These are phyloP conservation scores for Phlebopus sp. DNA, from an alignment of 1,284 basidiomycete species.

Conservation along the genomic window DNA sequence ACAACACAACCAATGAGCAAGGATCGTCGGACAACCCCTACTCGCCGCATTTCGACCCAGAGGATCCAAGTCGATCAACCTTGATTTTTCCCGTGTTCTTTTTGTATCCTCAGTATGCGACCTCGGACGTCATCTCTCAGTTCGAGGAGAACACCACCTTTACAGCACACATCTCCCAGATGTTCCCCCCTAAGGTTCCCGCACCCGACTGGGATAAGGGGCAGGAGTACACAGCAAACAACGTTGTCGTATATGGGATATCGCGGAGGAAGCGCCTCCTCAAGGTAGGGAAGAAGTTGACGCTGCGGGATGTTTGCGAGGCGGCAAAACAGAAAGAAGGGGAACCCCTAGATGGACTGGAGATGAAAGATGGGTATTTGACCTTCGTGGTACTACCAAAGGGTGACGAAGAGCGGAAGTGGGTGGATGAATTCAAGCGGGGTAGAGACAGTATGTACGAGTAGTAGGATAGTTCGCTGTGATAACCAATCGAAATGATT, in stretches of 20 bases:
- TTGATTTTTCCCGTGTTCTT: constrained; percentile 88
- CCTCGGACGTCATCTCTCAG: constrained; percentile 83
- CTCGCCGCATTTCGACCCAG: constrained; percentile 59
- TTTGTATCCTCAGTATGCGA: constrained; percentile 88
- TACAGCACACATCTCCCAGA: constrained; percentile 70
- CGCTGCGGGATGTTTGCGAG: constrained; percentile 72
- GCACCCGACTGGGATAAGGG: constrained; percentile 76
- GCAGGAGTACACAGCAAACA: constrained; percentile 67
- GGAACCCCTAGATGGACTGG: constrained; percentile 73
- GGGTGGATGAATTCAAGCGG: constrained; percentile 89
- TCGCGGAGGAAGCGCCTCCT: constrained; percentile 75
- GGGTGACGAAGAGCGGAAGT: constrained; percentile 78
- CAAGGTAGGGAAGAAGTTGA: constrained; percentile 89
- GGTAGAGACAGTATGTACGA: constrained; percentile 35
- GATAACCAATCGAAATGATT: too few species aligned
- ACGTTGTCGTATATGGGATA: constrained; percentile 81
- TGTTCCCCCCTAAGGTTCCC: constrained; percentile 73
- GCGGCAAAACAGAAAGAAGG: constrained; percentile 60
- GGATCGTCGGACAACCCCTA: constrained; percentile 53
- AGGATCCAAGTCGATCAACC: constrained; percentile 53
- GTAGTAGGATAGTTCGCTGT: neutral
- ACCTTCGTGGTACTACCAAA: constrained; percentile 85
- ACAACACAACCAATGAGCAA: constrained; percentile 57
- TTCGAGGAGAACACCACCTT: constrained; percentile 89
- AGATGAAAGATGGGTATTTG: constrained; percentile 83